These are phyloP conservation scores for Desmodesmus armatus DNA, from an alignment of 139 green algal species.

Conservation along the genomic window DNA sequence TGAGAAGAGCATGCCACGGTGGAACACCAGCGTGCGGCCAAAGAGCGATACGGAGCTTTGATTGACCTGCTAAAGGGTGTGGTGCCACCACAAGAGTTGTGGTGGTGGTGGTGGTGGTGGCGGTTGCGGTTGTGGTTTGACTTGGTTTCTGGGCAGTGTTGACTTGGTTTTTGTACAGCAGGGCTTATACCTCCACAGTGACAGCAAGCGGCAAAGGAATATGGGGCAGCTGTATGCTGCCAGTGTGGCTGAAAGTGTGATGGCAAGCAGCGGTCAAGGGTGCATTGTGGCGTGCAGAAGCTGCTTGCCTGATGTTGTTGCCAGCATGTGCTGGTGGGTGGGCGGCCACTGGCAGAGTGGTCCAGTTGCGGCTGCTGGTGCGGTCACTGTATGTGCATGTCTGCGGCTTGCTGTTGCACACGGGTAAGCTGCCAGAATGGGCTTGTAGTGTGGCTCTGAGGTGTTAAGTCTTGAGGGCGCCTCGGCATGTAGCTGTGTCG, in stretches of 20 bases:
- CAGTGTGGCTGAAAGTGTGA: no score
- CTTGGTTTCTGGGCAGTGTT: not conserved
- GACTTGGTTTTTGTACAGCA: not conserved
- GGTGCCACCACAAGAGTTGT: not conserved
- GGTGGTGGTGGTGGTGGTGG: not conserved
- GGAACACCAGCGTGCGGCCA: not conserved
- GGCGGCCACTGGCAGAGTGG: no score
- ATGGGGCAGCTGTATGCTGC: not conserved
- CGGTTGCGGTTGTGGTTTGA: not conserved
- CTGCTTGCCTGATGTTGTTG: not conserved
- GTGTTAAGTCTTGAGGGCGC: not conserved
- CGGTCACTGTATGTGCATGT: not conserved
- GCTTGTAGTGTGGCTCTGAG: not conserved
- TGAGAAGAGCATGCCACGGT: conserved; percentile 72
- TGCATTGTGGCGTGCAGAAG: not conserved
- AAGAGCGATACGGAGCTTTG: not conserved
- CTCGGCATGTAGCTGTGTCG: no score
- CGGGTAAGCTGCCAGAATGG: not conserved
- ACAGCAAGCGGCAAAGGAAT: not conserved
- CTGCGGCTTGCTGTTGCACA: not conserved
- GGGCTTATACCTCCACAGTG: not conserved
- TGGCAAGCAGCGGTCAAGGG: not conserved
- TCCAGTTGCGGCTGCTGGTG: not conserved
- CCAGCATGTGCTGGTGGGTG: not conserved
- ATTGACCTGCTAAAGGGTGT: not conserved